These are phyloP conservation scores for Pestalotiopsis sp. DNA, from an alignment of 2,329 filamentous ascomycete species.

Conservation along the genomic window DNA sequence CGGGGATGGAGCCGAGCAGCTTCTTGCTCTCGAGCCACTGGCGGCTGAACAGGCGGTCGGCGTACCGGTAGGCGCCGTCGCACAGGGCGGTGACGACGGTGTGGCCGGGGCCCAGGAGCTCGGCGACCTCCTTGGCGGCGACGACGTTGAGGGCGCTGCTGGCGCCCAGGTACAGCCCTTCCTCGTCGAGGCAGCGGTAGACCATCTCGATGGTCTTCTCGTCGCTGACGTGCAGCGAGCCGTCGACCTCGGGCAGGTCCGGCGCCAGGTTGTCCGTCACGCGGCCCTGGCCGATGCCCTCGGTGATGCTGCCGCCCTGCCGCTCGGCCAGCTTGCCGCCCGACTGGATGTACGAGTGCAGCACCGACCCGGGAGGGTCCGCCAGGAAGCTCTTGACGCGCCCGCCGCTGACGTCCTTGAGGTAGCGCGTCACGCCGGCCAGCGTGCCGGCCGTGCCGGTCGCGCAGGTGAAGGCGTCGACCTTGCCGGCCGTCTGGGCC, in stretches of 20 bases:
- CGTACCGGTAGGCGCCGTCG: constrained; percentile 97
- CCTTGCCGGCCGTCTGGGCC: constrained; percentile 81
- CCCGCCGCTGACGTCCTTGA: constrained; percentile 81
- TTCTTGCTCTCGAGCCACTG: constrained; percentile 91
- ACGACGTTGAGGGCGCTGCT: constrained; percentile 95
- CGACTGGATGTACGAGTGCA: constrained; percentile 88
- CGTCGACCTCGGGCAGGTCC: constrained; percentile 84
- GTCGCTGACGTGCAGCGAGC: constrained; percentile 81
- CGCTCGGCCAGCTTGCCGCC: constrained; percentile 84
- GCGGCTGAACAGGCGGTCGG: constrained; percentile 87
- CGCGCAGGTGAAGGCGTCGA: constrained; percentile 94
- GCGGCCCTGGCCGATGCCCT: constrained; percentile 95
- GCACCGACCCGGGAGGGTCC: constrained; percentile 89
- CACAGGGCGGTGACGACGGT: constrained; percentile 93
- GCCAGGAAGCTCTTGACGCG: constrained; percentile 86
- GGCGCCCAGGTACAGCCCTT: constrained; percentile 92
- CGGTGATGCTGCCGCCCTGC: constrained; percentile 86
- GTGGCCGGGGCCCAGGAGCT: constrained; percentile 84
- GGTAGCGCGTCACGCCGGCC: constrained; percentile 83
- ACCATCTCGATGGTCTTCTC: constrained; percentile 98
- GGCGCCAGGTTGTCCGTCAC: constrained; percentile 92
- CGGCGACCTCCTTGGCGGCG: constrained; percentile 89
- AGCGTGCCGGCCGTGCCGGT: constrained; percentile 93
- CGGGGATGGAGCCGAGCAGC: constrained; percentile 77
- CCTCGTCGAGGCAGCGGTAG: constrained; percentile 92